Conservation (phyloP, 352 stramenopile genomes). For the Phytophthora parvispora region DNA sequence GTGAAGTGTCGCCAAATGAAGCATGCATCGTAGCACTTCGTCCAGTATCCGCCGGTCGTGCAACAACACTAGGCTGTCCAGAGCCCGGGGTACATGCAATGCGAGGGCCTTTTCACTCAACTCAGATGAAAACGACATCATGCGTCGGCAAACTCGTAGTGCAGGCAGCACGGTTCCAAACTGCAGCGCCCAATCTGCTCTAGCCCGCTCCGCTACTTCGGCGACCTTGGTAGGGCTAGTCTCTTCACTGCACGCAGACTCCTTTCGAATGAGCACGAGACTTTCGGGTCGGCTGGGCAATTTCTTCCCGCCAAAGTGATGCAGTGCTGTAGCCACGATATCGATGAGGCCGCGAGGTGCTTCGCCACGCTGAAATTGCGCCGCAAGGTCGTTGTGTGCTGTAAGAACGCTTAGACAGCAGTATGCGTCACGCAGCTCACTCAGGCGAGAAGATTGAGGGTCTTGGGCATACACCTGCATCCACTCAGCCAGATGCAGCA, state of each 20-base stretch:
- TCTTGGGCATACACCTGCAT: conserved; percentile 78
- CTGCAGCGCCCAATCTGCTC: conserved; percentile 14
- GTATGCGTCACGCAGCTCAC: conserved; percentile 53
- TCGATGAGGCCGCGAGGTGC: conserved; percentile 56
- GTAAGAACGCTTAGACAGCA: conserved; percentile 54
- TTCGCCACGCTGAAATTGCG: conserved; percentile 42
- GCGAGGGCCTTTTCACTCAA: conserved; percentile 55
- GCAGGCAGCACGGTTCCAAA: conserved; percentile 48
- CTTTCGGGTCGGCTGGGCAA: conserved; percentile 41
- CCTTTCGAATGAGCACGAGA: conserved; percentile 31
- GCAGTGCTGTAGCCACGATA: conserved; percentile 47
- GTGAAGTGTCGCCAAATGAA: conserved; percentile 30
- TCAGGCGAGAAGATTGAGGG: conserved; percentile 33
- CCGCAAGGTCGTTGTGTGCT: conserved; percentile 25
- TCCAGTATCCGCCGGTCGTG: conserved; percentile 49
- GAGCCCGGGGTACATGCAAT: conserved; percentile 38
- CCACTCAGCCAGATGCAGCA: conserved; percentile 74
- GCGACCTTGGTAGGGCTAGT: not conserved
- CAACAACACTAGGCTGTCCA: conserved; percentile 63
- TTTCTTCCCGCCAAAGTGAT: conserved; percentile 42
- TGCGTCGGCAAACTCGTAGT: conserved; percentile 47
- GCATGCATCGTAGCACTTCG: conserved; percentile 43
- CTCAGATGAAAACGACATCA: conserved; percentile 50
- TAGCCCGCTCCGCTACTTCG: conserved; percentile 3
- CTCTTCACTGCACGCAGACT: conserved; percentile 14